Evolutionary conservation across 176 grass and related monocot genomes (phyloP).

Genomic region (Eragrostis curvula): DNA sequence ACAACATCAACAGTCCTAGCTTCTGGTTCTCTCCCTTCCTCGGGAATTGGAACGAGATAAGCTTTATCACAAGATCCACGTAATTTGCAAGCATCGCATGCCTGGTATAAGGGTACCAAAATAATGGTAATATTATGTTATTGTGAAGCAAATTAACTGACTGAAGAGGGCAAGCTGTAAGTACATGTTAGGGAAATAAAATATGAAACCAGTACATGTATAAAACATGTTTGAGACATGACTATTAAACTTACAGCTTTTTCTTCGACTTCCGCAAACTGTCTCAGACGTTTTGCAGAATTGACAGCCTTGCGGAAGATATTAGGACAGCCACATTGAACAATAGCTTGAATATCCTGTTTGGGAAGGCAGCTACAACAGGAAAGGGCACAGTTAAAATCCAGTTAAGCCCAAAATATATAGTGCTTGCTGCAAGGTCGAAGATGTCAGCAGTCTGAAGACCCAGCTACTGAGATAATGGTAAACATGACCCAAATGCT

Average conservation of each 20-base stretch:
- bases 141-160: constrained; percentile 28
- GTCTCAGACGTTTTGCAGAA: constrained; percentile 89
- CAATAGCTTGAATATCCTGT: constrained; percentile 74
- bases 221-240: too few species aligned
- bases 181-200: constrained; percentile 22
- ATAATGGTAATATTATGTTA: neutral
- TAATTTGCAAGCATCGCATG: constrained; percentile 80
- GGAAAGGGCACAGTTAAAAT: constrained; percentile 42
- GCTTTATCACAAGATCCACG: constrained; percentile 89
- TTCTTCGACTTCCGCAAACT: constrained; percentile 76
- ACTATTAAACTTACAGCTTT: constrained; percentile 67
- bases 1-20: constrained; percentile 79
- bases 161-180: neutral
- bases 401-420: constrained; percentile 31
- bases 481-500: constrained; percentile 1
- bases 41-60: constrained; percentile 39
- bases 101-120: constrained; percentile 51
- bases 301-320: constrained; percentile 71
- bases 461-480: neutral
- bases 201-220: neutral
- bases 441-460: constrained; percentile 11
- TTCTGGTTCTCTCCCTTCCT: constrained; percentile 30
- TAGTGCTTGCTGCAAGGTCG: neutral
- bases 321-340: constrained; percentile 76
- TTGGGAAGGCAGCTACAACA: constrained; percentile 64